Base-by-base conservation (phyloP, 306 rosid genomes). In the Medicago arabica region DNA sequence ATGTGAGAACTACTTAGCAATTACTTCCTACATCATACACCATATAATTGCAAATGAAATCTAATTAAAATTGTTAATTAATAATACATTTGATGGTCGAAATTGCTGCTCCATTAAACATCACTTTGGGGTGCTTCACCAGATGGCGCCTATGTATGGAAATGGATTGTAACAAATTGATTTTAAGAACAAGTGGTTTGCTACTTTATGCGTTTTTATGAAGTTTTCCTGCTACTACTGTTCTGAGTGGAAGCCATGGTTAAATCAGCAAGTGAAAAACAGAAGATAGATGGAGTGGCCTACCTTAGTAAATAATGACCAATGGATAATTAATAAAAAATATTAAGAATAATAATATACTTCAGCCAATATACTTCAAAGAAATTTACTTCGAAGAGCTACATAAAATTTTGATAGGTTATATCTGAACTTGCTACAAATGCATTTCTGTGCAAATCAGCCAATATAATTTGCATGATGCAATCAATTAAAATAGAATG, bases 401-500 rank as follows among this genome's bases (percentile, higher is more conserved):
- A 31, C 82, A 75, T 4, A 75, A 71, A 82, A 71, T 77, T 82
- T 28, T 74, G 68, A 60, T 12, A 74, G 13, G 28, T 53, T 46
- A 67, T 47, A 73, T 43, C 58, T 69, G 71, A 59, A 75, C 46
- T 83, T 78, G 64, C 70, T 75, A 74, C 44, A 49, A 83, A 78
- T 85, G 82, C 82, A 75, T 44, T 82, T 67, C 36, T 75, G 68
- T 62, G 75, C 55, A 67, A 79, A 60, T 71, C 47, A 66, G 51
- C 82, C 76, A 75, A 75, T 75, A 74, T 51, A 80, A 69, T 81
- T 66, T 81, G 61, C 14, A 75, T 55, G 70, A 19, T 71, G 75
- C 43, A 71, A 74, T 44, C 67, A 71, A 67, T 43, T 62, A 83
- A 80, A 85, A 82, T 83, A 55, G 75, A 83, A 81, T 82, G 86